A percentile compares a stretch with the other conserved stretches of the same genome.
phyloP scores from a whole-genome alignment of 805 yeast species.

The Saccharomycopsis malanga region DNA sequence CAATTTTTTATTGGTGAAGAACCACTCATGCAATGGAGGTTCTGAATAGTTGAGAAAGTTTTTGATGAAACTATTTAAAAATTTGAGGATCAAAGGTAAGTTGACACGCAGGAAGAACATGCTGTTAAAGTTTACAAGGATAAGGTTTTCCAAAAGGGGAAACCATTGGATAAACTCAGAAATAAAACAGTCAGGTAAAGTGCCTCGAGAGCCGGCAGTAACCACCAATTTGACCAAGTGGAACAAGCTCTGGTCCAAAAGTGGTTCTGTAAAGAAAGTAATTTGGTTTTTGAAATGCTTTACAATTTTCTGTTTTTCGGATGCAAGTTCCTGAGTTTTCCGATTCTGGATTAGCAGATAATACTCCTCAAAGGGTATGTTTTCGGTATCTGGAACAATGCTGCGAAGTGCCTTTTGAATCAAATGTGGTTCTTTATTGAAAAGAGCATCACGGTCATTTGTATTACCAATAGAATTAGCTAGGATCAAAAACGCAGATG shows the following conservation, averaged over 20 bases:
- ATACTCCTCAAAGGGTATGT: not conserved
- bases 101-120: constrained; percentile 17
- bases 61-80: constrained; percentile 14
- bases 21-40: not conserved
- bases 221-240: constrained; percentile 16
- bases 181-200: not conserved
- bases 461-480: constrained; percentile 14
- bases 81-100: constrained; percentile 12
- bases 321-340: not conserved
- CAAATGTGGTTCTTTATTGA: constrained; percentile 7
- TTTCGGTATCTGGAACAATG: constrained; percentile 2
- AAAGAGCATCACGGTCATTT: constrained; percentile 8
- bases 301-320: not conserved
- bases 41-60: constrained; percentile 5
- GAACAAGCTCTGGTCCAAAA: constrained; percentile 19
- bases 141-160: constrained; percentile 3
- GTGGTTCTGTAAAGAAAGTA: constrained; percentile 20
- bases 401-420: not conserved
- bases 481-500: constrained; percentile 13
- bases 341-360: not conserved
- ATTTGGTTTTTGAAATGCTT: not conserved
- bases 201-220: not conserved
- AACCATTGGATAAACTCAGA: constrained; percentile 7
- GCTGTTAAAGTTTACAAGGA: constrained; percentile 16
- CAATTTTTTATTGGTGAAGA: not conserved